These are phyloP conservation scores for Cylindrodendrum hubeiense DNA, from an alignment of 2,329 filamentous ascomycete genomes.

Conservation along the genomic window DNA sequence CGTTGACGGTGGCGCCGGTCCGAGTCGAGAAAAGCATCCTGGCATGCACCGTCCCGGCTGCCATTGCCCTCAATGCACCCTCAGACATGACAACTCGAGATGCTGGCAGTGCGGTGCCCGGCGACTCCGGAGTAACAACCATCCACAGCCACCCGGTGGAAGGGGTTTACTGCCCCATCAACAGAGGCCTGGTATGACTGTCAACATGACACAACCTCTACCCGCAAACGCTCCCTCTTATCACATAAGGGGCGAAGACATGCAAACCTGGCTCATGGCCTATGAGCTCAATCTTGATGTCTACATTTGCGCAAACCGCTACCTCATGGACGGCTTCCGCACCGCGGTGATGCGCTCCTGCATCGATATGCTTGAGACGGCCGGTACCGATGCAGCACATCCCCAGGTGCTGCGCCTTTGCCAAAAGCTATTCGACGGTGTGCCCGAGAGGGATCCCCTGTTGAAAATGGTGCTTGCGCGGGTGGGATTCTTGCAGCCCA, in stretches of 20 bases:
- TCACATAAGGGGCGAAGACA: constrained; percentile 58
- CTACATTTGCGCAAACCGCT: constrained; percentile 63
- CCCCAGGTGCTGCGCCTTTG: constrained; percentile 59
- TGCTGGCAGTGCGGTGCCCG: constrained; percentile 42
- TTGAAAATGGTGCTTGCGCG: constrained; percentile 63
- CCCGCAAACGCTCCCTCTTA: constrained; percentile 4
- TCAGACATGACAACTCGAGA: constrained; percentile 32
- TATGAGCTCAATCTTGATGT: constrained; percentile 62
- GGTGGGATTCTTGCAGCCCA: constrained; percentile 61
- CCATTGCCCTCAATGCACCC: constrained; percentile 55
- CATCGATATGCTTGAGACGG: constrained; percentile 61
- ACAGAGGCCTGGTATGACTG: not conserved
- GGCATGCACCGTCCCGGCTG: constrained; percentile 60
- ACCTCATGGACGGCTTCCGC: constrained; percentile 61
- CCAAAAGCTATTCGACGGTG: constrained; percentile 55
- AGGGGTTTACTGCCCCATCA: not conserved
- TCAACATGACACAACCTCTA: not conserved
- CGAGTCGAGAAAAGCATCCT: constrained; percentile 54
- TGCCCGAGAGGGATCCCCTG: constrained; percentile 57
- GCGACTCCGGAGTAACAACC: constrained; percentile 27
- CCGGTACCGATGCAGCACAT: constrained; percentile 56
- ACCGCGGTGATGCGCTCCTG: constrained; percentile 54
- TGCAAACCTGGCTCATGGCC: constrained; percentile 60
- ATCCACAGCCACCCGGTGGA: not conserved
- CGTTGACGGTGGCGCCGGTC: constrained; percentile 27